Conservation (phyloP, 2,329 filamentous ascomycete genomes). For the Dothideomycetes sp. region DNA sequence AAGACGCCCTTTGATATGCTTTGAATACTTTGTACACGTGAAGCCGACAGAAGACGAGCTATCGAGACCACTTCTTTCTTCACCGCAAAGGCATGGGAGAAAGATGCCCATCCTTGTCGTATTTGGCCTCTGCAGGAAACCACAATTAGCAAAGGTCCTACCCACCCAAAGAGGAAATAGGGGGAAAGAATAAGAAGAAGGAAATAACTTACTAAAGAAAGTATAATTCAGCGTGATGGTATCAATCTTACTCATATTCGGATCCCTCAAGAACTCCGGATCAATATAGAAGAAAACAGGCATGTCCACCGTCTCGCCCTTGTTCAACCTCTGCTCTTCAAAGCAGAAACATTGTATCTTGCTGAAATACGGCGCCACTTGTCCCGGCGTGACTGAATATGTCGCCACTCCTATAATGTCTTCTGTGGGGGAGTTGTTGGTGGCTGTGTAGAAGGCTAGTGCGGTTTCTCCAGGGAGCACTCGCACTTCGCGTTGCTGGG, state of each 20-base stretch:
- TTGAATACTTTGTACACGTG: too few relatives aligned
- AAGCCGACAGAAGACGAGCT: too few relatives aligned
- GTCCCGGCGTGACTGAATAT: constrained; percentile 90
- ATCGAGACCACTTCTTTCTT: too few relatives aligned
- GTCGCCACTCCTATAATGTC: constrained; percentile 98
- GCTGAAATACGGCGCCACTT: constrained; percentile 95
- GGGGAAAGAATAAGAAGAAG: neutral
- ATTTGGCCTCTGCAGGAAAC: constrained; percentile 57
- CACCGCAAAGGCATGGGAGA: constrained; percentile 38
- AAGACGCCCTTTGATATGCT: too few relatives aligned
- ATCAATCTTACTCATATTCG: constrained; percentile 87
- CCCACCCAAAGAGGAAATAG: neutral
- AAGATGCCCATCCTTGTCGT: constrained; percentile 69
- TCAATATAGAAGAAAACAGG: constrained; percentile 99
- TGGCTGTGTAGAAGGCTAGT: constrained; percentile 93
- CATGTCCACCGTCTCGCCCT: constrained; percentile 97
- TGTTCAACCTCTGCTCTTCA: constrained; percentile 85
- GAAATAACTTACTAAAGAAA: constrained; percentile 72
- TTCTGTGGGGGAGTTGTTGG: constrained; percentile 66
- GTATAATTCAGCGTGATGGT: constrained; percentile 95
- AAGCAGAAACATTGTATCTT: constrained; percentile 99
- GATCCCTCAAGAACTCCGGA: constrained; percentile 82
- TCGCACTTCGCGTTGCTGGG: constrained; percentile 91
- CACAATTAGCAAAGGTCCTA: constrained; percentile 13
- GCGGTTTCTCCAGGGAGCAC: constrained; percentile 95